Conservation (phyloP, 805 yeast genomes). For the Starmerella bombicola region DNA sequence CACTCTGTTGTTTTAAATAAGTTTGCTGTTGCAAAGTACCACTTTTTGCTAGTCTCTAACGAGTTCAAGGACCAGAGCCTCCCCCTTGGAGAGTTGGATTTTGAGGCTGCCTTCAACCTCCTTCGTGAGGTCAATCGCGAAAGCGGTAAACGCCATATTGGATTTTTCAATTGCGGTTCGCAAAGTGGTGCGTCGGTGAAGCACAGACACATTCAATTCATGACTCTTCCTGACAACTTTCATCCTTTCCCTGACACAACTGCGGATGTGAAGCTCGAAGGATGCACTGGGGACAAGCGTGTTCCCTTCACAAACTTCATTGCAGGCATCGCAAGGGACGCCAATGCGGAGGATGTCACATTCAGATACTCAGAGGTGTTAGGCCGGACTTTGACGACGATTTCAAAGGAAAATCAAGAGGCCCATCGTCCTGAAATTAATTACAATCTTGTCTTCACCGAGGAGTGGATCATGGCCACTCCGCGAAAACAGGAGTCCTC, state of each 20-base stretch:
- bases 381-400: constrained; percentile 41
- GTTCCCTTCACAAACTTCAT: constrained; percentile 74
- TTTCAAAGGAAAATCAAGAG: constrained; percentile 42
- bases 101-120: constrained; percentile 45
- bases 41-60: constrained; percentile 66
- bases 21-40: constrained; percentile 71
- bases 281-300: constrained; percentile 30
- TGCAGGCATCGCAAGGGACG: constrained; percentile 43
- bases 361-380: constrained; percentile 53
- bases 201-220: constrained; percentile 83
- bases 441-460: constrained; percentile 72
- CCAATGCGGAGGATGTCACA: constrained; percentile 34
- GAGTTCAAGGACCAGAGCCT: constrained; percentile 58
- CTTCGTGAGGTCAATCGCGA: constrained; percentile 38
- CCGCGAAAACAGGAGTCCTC: constrained; percentile 45
- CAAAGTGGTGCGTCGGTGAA: constrained; percentile 89
- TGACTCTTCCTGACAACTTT: constrained; percentile 52
- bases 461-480: constrained; percentile 71
- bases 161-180: constrained; percentile 81
- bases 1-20: constrained; percentile 69
- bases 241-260: constrained; percentile 44
- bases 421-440: constrained; percentile 34
- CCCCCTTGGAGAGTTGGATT: constrained; percentile 60
- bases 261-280: constrained; percentile 27
- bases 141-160: constrained; percentile 46